Conservation (phyloP, 2,329 filamentous ascomycete species). For the Tothia fuscella region DNA sequence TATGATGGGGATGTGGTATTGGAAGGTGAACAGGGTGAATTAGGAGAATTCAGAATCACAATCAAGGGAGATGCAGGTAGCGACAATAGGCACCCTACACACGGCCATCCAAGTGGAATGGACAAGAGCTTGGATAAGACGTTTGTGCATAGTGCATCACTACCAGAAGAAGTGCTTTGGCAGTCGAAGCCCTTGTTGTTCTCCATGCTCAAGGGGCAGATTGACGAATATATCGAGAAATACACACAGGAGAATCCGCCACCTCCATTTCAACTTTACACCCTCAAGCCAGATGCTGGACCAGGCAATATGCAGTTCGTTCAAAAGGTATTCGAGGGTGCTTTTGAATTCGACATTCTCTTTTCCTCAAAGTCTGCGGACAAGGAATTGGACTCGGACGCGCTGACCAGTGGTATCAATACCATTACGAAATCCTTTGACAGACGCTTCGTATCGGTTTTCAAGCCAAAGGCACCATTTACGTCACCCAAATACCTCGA, state of each 20-base stretch:
- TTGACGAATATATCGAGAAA: constrained; percentile 44
- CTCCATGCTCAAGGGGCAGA: constrained; percentile 43
- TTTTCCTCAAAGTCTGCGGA: constrained; percentile 53
- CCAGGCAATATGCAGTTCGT: constrained; percentile 72
- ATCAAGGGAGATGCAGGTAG: constrained; percentile 52
- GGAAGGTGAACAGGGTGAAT: constrained; percentile 51
- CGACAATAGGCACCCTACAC: constrained; percentile 33
- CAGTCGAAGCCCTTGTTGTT: constrained; percentile 58
- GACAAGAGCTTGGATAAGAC: constrained; percentile 60
- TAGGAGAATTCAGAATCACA: constrained; percentile 69
- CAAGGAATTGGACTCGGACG: constrained; percentile 28
- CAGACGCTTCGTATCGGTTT: constrained; percentile 55
- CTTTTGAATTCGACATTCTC: constrained; percentile 79
- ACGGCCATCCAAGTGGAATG: constrained; percentile 47
- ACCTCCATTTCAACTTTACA: constrained; percentile 70
- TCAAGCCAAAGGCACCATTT: constrained; percentile 64
- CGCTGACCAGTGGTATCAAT: constrained; percentile 27
- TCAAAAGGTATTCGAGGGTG: constrained; percentile 77
- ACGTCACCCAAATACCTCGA: constrained; percentile 55
- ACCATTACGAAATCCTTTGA: constrained; percentile 58
- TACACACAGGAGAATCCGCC: constrained; percentile 53
- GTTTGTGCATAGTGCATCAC: constrained; percentile 54
- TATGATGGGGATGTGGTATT: constrained; percentile 52
- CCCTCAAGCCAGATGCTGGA: constrained; percentile 55
- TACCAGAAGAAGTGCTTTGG: constrained; percentile 60